Evolutionary conservation across 176 grass and related monocot species (phyloP).

Genomic region (Pontederia crassipes): DNA sequence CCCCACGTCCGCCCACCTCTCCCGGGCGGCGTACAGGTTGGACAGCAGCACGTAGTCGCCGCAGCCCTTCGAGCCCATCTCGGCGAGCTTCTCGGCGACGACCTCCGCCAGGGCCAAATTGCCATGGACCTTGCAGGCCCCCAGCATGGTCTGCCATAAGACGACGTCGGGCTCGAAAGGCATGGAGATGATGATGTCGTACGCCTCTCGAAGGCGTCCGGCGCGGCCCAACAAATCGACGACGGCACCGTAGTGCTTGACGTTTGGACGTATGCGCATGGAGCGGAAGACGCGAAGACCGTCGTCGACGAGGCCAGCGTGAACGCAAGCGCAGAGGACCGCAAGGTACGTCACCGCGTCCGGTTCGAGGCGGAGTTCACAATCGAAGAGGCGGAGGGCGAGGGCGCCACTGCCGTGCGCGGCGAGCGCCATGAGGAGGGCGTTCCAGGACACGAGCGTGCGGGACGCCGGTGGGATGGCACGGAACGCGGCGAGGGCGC

Average conservation of each 20-base stretch:
- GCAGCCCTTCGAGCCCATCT: conserved; percentile 67
- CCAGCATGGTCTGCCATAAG: conserved; percentile 80
- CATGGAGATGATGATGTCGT: conserved; percentile 53
- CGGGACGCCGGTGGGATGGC: conserved; percentile 27
- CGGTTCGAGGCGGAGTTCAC: conserved; percentile 35
- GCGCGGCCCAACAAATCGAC: conserved; percentile 71
- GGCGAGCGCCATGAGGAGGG: conserved; percentile 44
- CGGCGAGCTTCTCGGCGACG: conserved; percentile 36
- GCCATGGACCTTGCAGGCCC: conserved; percentile 51
- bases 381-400: conserved; percentile 54
- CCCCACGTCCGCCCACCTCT: conserved; percentile 55
- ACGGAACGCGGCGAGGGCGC: conserved; percentile 47
- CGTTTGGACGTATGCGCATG: conserved; percentile 47
- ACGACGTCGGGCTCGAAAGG: conserved; percentile 56
- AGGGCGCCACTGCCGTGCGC: conserved; percentile 49
- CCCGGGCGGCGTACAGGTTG: conserved; percentile 71
- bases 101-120: conserved; percentile 61
- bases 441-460: conserved; percentile 69
- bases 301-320: conserved; percentile 69
- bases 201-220: conserved; percentile 52
- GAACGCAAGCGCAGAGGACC: conserved; percentile 62
- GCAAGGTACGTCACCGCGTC: conserved; percentile 68
- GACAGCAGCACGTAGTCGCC: conserved; percentile 86
- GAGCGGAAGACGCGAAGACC: conserved; percentile 52
- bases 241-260: conserved; percentile 78